Evolutionary conservation across 2,329 filamentous ascomycete species (phyloP), one percentile per base, ranked within the genome.

Genomic region (Cladophialophora immunda): DNA sequence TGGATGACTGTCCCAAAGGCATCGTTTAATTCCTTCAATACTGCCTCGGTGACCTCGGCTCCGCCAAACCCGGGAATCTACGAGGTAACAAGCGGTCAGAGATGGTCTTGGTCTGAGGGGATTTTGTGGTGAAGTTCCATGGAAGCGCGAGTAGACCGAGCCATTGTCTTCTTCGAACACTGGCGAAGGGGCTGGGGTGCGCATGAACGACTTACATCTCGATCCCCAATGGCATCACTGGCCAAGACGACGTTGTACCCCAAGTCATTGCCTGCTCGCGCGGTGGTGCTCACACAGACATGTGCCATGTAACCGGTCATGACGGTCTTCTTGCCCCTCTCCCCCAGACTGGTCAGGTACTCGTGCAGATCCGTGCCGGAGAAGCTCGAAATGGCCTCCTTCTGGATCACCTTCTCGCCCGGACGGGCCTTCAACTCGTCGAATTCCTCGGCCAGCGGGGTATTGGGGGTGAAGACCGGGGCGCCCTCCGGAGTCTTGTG

Each of bases 391-490:
- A 89, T 87, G 38, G 83, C 81, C 19, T 83, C 76, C 78, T 92
- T 92, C 54, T 75, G 73, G 22, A 92, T 79, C 1, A 87, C 75
- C 73, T 85, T 85, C 76, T 92, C 89, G 65, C 83, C 73, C 0
- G 81, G 76, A 68, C 79, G 75, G 0, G 89, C 84, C 30, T 78
- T 81, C 47, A 91, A 76, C 71, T 90, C 87, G 0, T 83, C 79
- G 68, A 91, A 90, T 67, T 88, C 86, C 41, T 86, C 79, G 0
- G 86, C 88, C 4, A 92, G 79, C 4, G 80, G 73, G 0, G 88
- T 91, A 3, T 80, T 81, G 0, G 87, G 86, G 0, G 89, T 91
- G 77, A 92, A 92, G 3, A 92, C 81, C 0, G 89, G 89, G 0
- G 89, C 86, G 2, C 86, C 88, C 0, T 84, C 81, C 1, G 88